Evolutionary conservation across 2,329 filamentous ascomycete species (phyloP), one percentile per base, ranked within the genome.

Genomic region (Keithomyces neogunnii): DNA sequence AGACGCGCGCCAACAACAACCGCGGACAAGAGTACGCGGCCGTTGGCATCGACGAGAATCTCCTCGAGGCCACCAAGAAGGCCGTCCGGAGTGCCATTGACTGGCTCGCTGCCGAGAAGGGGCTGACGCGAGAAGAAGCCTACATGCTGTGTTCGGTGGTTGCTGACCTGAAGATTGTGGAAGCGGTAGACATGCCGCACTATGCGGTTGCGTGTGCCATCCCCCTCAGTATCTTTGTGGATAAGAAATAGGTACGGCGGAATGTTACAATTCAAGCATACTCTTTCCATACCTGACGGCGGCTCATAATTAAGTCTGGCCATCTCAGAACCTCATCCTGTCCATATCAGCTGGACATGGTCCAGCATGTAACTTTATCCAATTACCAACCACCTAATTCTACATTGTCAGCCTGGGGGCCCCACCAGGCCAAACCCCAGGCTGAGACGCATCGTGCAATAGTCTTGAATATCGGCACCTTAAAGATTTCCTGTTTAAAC

Each of bases 181-280:
- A 80, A 60, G 71, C 72, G 2, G 75, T 80, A 28, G 76, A 78
- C 54, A 74, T 79, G 70, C 75, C 76, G 8, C 73, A 79, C 55
- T 78, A 71, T 62, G 73, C 70, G 2, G 71, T 79, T 35, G 69
- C 74, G 7, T 76, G 74, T 62, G 71, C 67, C 47, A 59, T 80
- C 32, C 74, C 75, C 2, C 59, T 78, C 58, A 71, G 67, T 45
- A 68, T 77, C 13, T 79, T 80, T 61, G 62, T 51, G 5, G 48
- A 51, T n/a, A 47, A 53, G 29, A 32, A 51, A 19, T 42, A 45
- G 40, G 39, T 19, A 9, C 19, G 19, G 36, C 19, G 5, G 36
- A 10, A 10, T 6, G 33, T 35, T 19, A 19, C 19, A 19, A 19
- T 19, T 19, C 19, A 19, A 19, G 19, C 19, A 19, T 19, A 19